These are phyloP conservation scores for Lichtheimia ramosa DNA, from an alignment of 371 early-diverging fungal species.

Conservation along the genomic window DNA sequence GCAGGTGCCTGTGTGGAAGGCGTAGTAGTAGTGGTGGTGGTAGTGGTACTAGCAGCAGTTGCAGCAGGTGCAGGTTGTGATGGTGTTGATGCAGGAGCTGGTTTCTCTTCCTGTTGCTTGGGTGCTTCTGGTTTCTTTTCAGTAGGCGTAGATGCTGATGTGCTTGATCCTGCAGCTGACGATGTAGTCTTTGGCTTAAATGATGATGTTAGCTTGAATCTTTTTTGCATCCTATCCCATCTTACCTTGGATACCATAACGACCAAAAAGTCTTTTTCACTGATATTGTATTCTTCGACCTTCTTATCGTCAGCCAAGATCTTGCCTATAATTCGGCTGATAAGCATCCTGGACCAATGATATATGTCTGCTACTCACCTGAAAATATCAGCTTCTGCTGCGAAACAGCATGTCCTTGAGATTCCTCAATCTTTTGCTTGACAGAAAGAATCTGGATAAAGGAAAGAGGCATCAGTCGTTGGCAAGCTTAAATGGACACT, in stretches of 20 bases:
- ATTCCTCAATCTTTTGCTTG: slow-evolving; percentile 76
- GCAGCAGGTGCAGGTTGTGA: slow-evolving; percentile 23
- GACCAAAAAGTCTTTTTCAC: slow-evolving; percentile 91
- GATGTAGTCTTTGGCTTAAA: slow-evolving; percentile 55
- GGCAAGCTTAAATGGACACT: too few species aligned
- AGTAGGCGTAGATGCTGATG: slow-evolving; percentile 20
- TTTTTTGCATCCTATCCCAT: neutral
- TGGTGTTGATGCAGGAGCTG: slow-evolving; percentile 20
- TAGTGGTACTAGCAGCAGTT: slow-evolving; percentile 5
- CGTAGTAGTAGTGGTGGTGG: neutral
- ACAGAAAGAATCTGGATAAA: slow-evolving; percentile 59
- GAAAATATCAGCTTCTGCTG: slow-evolving; percentile 88
- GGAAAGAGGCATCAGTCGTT: too few species aligned
- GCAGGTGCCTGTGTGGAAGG: neutral
- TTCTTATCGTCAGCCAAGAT: slow-evolving; percentile 80
- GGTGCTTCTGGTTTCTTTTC: slow-evolving; percentile 16
- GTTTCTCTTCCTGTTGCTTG: slow-evolving; percentile 11
- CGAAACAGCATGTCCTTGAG: slow-evolving; percentile 67
- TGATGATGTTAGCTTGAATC: neutral
- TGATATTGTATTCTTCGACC: slow-evolving; percentile 77
- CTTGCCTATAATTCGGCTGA: slow-evolving; percentile 65
- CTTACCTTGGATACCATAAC: slow-evolving; percentile 91
- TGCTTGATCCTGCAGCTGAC: slow-evolving; percentile 21
- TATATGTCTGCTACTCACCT: slow-evolving; percentile 38
- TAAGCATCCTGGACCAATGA: neutral